A percentile compares a stretch with the other conserved stretches of the same genome.
Evolutionary conservation across 108 stramenopile species (phyloP).

Genomic region (Skeletonema potamos): DNA sequence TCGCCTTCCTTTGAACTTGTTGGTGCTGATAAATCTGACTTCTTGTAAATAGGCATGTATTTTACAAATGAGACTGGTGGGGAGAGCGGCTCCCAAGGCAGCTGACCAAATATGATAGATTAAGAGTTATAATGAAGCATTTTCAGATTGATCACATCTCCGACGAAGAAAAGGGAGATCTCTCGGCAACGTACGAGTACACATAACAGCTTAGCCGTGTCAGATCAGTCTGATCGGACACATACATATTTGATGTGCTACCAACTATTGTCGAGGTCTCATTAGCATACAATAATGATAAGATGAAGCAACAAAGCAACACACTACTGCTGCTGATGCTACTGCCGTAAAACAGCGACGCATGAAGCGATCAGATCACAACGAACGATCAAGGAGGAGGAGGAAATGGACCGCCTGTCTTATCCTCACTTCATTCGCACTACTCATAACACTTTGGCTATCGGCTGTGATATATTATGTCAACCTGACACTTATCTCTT

Average conservation of each 20-base stretch:
- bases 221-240: too few relatives aligned
- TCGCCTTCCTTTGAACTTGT: constrained; percentile 89
- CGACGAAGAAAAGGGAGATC: too few relatives aligned
- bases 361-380: neutral
- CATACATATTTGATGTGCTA: too few relatives aligned
- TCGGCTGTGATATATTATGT: neutral
- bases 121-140: neutral
- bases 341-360: too few relatives aligned
- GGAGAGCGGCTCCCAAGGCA: neutral
- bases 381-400: neutral
- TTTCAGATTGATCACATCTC: neutral
- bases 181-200: too few relatives aligned
- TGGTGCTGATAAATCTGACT: constrained; percentile 85
- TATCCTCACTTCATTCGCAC: neutral
- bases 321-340: too few relatives aligned
- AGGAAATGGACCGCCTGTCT: neutral
- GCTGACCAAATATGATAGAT: neutral
- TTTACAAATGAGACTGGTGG: constrained; percentile 54
- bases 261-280: too few relatives aligned
- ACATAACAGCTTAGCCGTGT: too few relatives aligned
- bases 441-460: neutral
- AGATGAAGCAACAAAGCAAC: too few relatives aligned
- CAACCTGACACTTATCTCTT: neutral
- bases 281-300: too few relatives aligned
- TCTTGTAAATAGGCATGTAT: constrained; percentile 67